A percentile compares a stretch with the other conserved stretches of the same genome.
Conservation (phyloP, 805 yeast species). For the Candida qinlingensis region DNA sequence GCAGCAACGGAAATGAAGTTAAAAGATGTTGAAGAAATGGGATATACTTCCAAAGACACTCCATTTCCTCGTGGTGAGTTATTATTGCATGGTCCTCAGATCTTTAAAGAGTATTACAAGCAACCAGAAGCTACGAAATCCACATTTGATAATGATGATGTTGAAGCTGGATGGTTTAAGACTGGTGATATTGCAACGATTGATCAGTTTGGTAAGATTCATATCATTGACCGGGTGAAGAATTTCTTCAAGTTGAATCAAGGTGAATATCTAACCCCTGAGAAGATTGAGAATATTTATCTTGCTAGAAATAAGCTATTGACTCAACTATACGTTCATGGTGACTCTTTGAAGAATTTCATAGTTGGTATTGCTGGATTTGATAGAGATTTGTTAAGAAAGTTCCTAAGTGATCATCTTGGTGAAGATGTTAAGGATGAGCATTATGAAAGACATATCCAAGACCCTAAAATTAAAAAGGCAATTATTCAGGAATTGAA, state of each 20-base stretch:
- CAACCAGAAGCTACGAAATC: conserved; percentile 44
- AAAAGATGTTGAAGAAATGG: conserved; percentile 47
- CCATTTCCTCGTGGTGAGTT: conserved; percentile 56
- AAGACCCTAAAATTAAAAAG: conserved; percentile 19
- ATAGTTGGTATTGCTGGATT: conserved; percentile 54
- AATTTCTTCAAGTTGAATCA: conserved; percentile 59
- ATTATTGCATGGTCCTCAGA: conserved; percentile 50
- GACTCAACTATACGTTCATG: conserved; percentile 47
- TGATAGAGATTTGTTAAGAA: conserved; percentile 32
- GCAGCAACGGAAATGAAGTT: conserved; percentile 48
- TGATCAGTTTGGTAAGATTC: conserved; percentile 31
- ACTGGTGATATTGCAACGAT: conserved; percentile 52
- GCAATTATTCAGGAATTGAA: conserved; percentile 36
- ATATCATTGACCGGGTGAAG: conserved; percentile 57
- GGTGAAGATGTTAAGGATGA: conserved; percentile 6
- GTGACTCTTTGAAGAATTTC: conserved; percentile 46
- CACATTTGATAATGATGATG: conserved; percentile 32
- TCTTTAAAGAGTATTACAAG: conserved; percentile 45
- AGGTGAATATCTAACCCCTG: conserved; percentile 61
- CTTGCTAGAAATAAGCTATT: conserved; percentile 37
- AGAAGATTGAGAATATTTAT: conserved; percentile 54
- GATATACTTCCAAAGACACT: conserved; percentile 33
- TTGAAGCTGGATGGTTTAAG: conserved; percentile 43
- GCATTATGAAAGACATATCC: conserved; percentile 11
- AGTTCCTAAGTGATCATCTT: conserved; percentile 8